Evolutionary conservation across 2,329 filamentous ascomycete species (phyloP), one percentile per base, ranked within the genome.

Genomic region (Neofusicoccum sp.): DNA sequence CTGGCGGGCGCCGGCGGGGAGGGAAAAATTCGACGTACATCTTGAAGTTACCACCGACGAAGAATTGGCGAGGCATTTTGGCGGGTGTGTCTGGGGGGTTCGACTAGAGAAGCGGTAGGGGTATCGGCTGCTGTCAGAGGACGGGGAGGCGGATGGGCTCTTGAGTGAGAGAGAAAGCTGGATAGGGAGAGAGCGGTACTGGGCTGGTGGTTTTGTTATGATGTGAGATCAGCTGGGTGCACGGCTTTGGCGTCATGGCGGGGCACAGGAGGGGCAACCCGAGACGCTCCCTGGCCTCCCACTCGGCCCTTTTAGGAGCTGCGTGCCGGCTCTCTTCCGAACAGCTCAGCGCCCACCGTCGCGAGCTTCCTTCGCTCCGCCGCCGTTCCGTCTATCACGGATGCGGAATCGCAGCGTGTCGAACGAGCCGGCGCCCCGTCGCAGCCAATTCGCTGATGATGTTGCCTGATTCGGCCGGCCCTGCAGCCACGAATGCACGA

Each of bases 11-110:
- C 56, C 59, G 63, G 31, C 30, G 30, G 8, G 6, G 41, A 33
- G 51, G 41, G 64, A 33, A 62, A 47, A 33, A 26, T n/a, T 43
- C 36, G 38, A 77, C 84, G 75, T 82, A 96, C 93, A 98, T 98
- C 86, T 99, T 98, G 84, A 98, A 98, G 89, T 99, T 99, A 76
- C 93, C 93, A 79, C 93, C 93, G 78, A 96, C 90, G 79, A 96
- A 96, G 85, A 96, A 96, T 84, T 92, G 89, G 84, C 92, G 92
- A 85, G 88, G 85, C 92, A 96, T 96, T 73, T 74, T 91, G 85
- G 80, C 75, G 64, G 62, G 26, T 65, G 36, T 14, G 31, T 14
- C 11, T 28, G 4, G 4, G 5, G 30, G 20, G 44, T 33, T 62
- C 26, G 51, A 30, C 34, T 34, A 5, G 38, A 12, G 20, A 41